A percentile compares a stretch with the other conserved stretches of the same genome.
These are phyloP conservation scores for Mrakia frigida DNA, from an alignment of 768 basidiomycete species.

Conservation along the genomic window DNA sequence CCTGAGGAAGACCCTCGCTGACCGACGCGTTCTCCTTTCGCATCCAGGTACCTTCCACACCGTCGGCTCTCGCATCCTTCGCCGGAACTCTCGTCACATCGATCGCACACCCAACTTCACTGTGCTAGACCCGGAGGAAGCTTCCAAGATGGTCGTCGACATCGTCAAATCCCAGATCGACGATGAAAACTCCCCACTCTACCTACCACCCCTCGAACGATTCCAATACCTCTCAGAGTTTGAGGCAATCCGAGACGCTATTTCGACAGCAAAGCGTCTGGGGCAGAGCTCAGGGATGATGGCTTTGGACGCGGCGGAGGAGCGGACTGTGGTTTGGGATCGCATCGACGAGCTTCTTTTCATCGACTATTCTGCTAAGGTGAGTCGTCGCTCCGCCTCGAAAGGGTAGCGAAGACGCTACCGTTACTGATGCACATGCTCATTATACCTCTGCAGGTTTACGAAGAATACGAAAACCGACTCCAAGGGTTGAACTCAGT, in stretches of 20 bases:
- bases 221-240: background rate
- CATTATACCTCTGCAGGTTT: background rate
- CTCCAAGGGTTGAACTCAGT: background rate
- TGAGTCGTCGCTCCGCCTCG: no score
- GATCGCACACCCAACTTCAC: background rate
- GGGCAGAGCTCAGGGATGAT: no score
- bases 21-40: background rate
- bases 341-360: no score
- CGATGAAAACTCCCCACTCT: background rate
- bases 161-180: background rate
- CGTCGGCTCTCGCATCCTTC: background rate
- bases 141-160: background rate
- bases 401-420: no score
- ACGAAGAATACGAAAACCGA: background rate
- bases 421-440: background rate
- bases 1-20: no score
- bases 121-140: background rate
- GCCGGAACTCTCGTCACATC: background rate
- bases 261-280: no score
- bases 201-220: background rate
- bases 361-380: no score
- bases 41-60: background rate
- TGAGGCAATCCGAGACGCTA: no score
- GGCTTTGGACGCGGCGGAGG: no score
- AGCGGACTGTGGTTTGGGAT: no score